Conservation (phyloP, 306 rosid genomes). For the Castanopsis chinensis region DNA sequence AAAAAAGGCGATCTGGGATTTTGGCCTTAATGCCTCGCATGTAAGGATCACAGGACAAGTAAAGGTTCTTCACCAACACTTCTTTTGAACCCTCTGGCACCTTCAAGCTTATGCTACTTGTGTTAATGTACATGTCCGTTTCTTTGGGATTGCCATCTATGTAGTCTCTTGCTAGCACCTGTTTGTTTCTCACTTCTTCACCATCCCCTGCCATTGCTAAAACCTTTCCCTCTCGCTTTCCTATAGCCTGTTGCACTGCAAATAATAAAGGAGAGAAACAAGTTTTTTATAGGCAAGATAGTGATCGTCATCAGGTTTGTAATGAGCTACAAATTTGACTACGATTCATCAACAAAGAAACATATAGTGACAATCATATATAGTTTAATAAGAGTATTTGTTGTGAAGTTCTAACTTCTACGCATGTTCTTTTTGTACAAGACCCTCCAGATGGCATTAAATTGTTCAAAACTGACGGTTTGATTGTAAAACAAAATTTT, state of each 20-base stretch:
- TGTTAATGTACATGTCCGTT: slow-evolving; percentile 34
- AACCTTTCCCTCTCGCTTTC: background rate
- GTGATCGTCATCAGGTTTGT: too few species aligned
- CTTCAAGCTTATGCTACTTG: slow-evolving; percentile 24
- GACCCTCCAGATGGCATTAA: too few species aligned
- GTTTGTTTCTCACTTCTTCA: slow-evolving; percentile 34
- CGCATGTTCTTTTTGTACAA: too few species aligned
- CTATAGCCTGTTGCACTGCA: background rate
- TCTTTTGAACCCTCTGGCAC: slow-evolving; percentile 36
- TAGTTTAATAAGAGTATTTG: too few species aligned
- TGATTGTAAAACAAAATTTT: too few species aligned
- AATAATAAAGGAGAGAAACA: background rate
- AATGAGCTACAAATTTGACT: too few species aligned
- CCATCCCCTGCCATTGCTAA: background rate
- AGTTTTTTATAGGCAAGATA: slow-evolving; percentile 4
- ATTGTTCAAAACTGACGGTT: too few species aligned
- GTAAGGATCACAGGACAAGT: slow-evolving; percentile 71
- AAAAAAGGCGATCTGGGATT: background rate
- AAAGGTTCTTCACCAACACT: slow-evolving; percentile 56
- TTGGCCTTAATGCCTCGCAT: slow-evolving; percentile 34
- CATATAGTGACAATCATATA: too few species aligned
- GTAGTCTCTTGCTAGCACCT: slow-evolving; percentile 33
- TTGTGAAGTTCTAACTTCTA: too few species aligned
- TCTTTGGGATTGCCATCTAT: slow-evolving; percentile 43
- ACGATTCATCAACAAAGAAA: too few species aligned